Percentiles rank a stretch among this genome's conserved stretches.
These are phyloP conservation scores for Backusella sp. DNA, from an alignment of 192 early-diverging fungal genomes.

Conservation along the genomic window DNA sequence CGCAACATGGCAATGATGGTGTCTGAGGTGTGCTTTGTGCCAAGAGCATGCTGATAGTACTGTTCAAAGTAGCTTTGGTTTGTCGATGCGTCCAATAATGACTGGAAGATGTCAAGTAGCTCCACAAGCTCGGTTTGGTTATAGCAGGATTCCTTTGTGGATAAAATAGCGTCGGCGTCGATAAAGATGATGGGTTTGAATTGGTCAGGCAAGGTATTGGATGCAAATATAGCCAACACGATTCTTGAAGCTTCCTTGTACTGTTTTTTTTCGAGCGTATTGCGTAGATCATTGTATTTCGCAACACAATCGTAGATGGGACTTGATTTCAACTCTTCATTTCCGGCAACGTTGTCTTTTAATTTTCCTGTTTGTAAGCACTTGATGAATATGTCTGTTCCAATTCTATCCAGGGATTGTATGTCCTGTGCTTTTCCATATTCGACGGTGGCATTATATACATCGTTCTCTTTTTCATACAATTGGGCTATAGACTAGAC, in stretches of 20 bases:
- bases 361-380: neutral
- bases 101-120: neutral
- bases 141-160: neutral
- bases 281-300: neutral
- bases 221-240: neutral
- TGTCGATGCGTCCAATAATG: too few relatives aligned
- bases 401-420: neutral
- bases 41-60: neutral
- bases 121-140: neutral
- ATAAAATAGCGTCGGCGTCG: conserved; percentile 1
- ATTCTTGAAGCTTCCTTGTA: neutral
- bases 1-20: neutral
- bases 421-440: conserved; percentile 5
- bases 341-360: neutral
- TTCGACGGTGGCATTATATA: neutral
- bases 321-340: neutral
- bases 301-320: neutral
- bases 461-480: neutral
- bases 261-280: neutral
- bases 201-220: neutral
- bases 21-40: neutral
- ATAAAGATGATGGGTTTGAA: neutral
- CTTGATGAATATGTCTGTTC: neutral
- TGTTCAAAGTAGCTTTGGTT: neutral
- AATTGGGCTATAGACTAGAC: neutral